Percentiles rank a stretch among this genome's conserved stretches.
Evolutionary conservation across 345 rosid species (phyloP).

Genomic region (Eucalyptus albens): DNA sequence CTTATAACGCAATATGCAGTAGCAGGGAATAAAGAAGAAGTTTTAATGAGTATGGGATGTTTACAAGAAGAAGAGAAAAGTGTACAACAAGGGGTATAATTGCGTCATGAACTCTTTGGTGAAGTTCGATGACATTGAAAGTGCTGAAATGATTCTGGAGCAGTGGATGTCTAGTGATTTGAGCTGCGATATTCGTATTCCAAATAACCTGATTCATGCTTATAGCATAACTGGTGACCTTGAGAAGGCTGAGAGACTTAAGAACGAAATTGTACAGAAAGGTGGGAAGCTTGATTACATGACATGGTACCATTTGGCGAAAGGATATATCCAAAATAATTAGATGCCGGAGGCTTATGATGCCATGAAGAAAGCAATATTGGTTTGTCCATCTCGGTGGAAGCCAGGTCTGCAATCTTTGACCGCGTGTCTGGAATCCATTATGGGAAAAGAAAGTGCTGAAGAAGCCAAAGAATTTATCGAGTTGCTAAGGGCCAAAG

Average conservation of each 20-base stretch:
- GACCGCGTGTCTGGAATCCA: conserved; percentile 8
- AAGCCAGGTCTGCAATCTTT: not conserved
- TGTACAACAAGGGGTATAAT: conserved; percentile 4
- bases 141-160: conserved; percentile 19
- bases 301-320: conserved; percentile 15
- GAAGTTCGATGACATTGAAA: conserved; percentile 28
- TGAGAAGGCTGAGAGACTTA: conserved; percentile 12
- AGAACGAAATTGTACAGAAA: not conserved
- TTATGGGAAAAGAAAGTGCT: not conserved
- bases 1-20: conserved; percentile 14
- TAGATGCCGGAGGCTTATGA: conserved; percentile 5
- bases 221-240: conserved; percentile 13
- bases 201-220: conserved; percentile 10
- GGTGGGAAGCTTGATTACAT: conserved; percentile 2
- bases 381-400: not conserved
- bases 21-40: conserved; percentile 26
- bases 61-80: not conserved
- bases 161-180: conserved; percentile 18
- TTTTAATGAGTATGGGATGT: conserved; percentile 24
- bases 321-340: conserved; percentile 1
- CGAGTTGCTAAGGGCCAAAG: not conserved
- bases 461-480: conserved; percentile 8
- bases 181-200: not conserved
- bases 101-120: conserved; percentile 1
- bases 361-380: conserved; percentile 12